Evolutionary conservation across 495 filamentous ascomycete genomes (phyloP).

Genomic region (Podospora pseudoanserina): DNA sequence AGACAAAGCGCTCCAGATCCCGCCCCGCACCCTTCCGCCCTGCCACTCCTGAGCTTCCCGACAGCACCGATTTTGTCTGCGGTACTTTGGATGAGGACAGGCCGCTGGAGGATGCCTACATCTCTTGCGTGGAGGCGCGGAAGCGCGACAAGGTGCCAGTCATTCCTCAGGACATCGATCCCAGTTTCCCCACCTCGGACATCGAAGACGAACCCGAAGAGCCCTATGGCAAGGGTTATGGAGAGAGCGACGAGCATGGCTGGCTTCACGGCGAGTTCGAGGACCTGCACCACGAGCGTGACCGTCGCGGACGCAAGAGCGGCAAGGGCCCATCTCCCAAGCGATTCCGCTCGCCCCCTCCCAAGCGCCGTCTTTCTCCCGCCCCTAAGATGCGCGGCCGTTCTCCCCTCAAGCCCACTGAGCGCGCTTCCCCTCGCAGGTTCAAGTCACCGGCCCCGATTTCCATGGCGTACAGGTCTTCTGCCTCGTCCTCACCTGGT

Average conservation of each 20-base stretch:
- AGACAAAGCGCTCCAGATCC: constrained; percentile 29
- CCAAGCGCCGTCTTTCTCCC: constrained; percentile 46
- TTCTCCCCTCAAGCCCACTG: constrained; percentile 59
- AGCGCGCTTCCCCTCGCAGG: constrained; percentile 64
- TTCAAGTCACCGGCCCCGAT: constrained; percentile 61
- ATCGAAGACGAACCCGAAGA: constrained; percentile 74
- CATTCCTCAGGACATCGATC: constrained; percentile 94
- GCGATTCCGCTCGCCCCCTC: constrained; percentile 46
- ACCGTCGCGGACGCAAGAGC: constrained; percentile 37
- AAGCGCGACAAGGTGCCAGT: constrained; percentile 71
- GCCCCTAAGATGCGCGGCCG: constrained; percentile 46
- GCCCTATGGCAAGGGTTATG: constrained; percentile 47
- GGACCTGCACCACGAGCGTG: constrained; percentile 44
- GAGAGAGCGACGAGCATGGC: constrained; percentile 55
- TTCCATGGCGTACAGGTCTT: constrained; percentile 37
- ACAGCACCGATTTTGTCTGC: constrained; percentile 97
- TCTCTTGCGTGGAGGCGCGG: constrained; percentile 76
- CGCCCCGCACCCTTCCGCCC: constrained; percentile 58
- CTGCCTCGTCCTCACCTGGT: constrained; percentile 39
- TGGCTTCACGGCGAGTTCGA: constrained; percentile 60
- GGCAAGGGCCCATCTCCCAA: constrained; percentile 38
- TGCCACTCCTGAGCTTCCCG: constrained; percentile 78
- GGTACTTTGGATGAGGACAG: constrained; percentile 95
- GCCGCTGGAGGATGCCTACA: constrained; percentile 86
- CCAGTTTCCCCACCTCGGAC: constrained; percentile 92